Base-by-base conservation (phyloP, 345 rosid species). In the Salix arbutifolia region DNA sequence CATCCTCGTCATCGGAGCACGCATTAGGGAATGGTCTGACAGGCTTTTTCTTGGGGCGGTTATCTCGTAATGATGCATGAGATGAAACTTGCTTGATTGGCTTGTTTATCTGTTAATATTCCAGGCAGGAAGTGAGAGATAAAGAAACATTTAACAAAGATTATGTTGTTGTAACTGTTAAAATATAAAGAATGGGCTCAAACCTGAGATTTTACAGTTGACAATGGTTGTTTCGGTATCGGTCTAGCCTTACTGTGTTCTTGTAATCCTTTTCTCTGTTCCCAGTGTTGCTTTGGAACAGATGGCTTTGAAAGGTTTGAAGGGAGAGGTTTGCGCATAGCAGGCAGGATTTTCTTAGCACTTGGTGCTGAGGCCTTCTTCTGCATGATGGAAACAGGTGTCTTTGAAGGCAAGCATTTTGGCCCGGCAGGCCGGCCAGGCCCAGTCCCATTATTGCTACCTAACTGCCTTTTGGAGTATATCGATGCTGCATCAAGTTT, bases 41-140 rank as follows among this genome's bases (percentile, higher is more conserved):
- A 25, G 89, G 89, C 79, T 78, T 90, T 82, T 86, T 94, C 90
- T 84, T 90, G 40, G 88, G 84, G 26, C 78, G 86, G 40, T 83
- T 74, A 73, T 83, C 89, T 74, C 78, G 87, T 18, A 74, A 71
- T 13, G 79, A 40, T 62, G 79, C 78, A 67, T 70, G 87, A 0
- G 86, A 80, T 12, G 87, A 42, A 13, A 80, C 72, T 80, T 86
- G 89, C 86, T 84, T 90, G 21, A 65, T 75, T 26, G 92, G 88
- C 83, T 79, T 78, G 72, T 46, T 53, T 6, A 56, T 38, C 78
- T 91, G 79, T 77, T 78, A 62, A 86, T 82, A 64, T 76, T 6
- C 44, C 58, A 44, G 30, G 60, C 62, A 37, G 25, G 53, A 67
- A 62, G 60, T 33, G 3, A 30, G 5, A 28, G 5, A 28, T 17